Evolutionary conservation across 2,329 filamentous ascomycete species (phyloP).

Genomic region (Monosporascus ibericus): DNA sequence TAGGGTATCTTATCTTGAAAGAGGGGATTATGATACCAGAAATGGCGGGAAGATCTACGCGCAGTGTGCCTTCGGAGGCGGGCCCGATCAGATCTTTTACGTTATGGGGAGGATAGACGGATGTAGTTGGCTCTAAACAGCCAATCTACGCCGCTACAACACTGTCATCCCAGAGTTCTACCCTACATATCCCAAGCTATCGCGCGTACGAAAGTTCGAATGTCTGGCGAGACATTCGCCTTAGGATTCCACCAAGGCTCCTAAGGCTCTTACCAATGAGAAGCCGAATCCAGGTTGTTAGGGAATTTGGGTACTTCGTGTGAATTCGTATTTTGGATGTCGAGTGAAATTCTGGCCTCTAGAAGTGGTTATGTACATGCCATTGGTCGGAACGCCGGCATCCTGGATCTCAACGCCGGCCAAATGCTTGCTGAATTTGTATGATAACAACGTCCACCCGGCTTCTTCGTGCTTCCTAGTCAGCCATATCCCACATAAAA

Average conservation of each 20-base stretch:
- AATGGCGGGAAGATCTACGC: too few species aligned
- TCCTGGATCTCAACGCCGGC: conserved; percentile 8
- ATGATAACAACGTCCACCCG: conserved; percentile 6
- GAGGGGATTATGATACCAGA: neutral
- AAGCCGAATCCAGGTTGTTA: neutral
- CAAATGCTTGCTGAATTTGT: conserved; percentile 9
- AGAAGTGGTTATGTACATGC: conserved; percentile 1
- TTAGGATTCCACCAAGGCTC: too few species aligned
- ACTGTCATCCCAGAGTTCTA: neutral
- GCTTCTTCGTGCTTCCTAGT: neutral
- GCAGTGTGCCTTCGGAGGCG: too few species aligned
- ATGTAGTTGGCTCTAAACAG: neutral
- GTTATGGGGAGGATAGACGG: neutral
- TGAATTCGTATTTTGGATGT: conserved; percentile 8
- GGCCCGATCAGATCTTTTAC: too few species aligned
- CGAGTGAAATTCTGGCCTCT: neutral
- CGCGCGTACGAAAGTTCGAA: neutral
- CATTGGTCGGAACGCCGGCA: conserved; percentile 1
- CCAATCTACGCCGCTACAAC: neutral
- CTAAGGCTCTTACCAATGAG: too few species aligned
- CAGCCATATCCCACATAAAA: neutral
- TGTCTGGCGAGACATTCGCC: too few species aligned
- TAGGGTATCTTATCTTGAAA: neutral
- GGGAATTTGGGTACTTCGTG: conserved; percentile 3
- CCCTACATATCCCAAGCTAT: neutral